Base-by-base conservation (phyloP, 495 filamentous ascomycete species). In the Lentithecium fluviatile region DNA sequence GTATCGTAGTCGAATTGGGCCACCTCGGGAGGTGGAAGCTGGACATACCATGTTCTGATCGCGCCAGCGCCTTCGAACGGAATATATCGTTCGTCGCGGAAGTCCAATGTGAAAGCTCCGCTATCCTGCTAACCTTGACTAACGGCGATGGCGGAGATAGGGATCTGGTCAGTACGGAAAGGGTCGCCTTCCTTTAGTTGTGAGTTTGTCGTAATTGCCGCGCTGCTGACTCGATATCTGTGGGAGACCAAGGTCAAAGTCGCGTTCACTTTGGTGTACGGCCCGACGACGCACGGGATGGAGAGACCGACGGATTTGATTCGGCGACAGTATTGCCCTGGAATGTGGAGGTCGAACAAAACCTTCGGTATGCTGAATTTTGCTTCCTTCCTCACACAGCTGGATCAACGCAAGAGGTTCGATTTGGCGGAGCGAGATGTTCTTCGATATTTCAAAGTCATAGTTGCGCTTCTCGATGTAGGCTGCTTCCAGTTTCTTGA, bases 281-380 rank as follows among this genome's bases (percentile, higher is more conserved):
- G 52, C 0, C 70, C 73, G 34, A 69, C 45, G 2, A 73, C 45
- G 58, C 65, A 70, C 3, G 70, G 70, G 20, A 76, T 61, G 6
- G 64, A 49, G 1, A 76, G 19, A 12, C 32, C 25, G n/a, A 63
- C 50, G 26, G 56, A 56, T 26, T 25, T 56, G 17, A 69, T 37
- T 38, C 68, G 68, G 0, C 72, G 71, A 0, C 76, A 59, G 1
- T 70, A 77, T 36, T 43, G 53, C 47, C 74, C 73, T 1, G 74
- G 56, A n/a, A 40, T 50, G 23, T 69, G 57, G 6, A 77, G 58
- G 23, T 46, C 64, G 15, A 71, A 60, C 2, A 60, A 24, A 52
- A n/a, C 7, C 17, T 25, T 52, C 15, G 45, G 20, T 46, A 38
- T 1, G 74, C 48, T 4, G 38, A 21, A 10, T 42, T 25, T 2